Conservation (phyloP, 140 eudicot genomes). For the Bidens hawaiensis region DNA sequence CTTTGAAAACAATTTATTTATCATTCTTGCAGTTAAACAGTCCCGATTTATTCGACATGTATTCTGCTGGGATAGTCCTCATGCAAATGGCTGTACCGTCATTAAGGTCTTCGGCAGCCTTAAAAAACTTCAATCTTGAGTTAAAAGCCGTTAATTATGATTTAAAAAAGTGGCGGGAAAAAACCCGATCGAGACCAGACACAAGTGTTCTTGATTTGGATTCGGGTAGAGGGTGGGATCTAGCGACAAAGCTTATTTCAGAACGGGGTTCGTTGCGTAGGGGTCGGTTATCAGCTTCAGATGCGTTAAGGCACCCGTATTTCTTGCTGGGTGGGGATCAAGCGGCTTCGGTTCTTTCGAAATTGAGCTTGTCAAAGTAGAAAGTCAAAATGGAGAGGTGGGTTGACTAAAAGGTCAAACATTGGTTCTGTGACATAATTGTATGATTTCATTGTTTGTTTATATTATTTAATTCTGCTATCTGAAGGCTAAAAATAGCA, state of each 20-base stretch:
- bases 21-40: constrained; percentile 66
- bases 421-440: background rate
- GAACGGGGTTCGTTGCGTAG: constrained; percentile 72
- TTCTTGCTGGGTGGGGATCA: constrained; percentile 95
- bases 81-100: constrained; percentile 90
- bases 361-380: constrained; percentile 59
- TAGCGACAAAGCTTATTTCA: constrained; percentile 84
- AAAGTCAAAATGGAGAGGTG: constrained; percentile 20
- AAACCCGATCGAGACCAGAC: constrained; percentile 77
- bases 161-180: constrained; percentile 78
- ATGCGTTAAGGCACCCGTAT: constrained; percentile 95
- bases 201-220: constrained; percentile 79
- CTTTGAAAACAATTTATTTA: too few species aligned
- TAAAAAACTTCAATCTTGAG: constrained; percentile 83
- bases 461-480: constrained; percentile 11
- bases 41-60: constrained; percentile 92
- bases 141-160: constrained; percentile 74
- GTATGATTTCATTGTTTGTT: constrained; percentile 13
- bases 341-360: constrained; percentile 93
- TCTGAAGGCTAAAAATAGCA: background rate
- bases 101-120: constrained; percentile 70
- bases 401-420: constrained; percentile 15
- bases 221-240: constrained; percentile 96
- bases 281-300: constrained; percentile 90
- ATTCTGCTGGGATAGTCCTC: constrained; percentile 93